Conservation (phyloP, 306 rosid genomes). For the Luffa aegyptiaca region DNA sequence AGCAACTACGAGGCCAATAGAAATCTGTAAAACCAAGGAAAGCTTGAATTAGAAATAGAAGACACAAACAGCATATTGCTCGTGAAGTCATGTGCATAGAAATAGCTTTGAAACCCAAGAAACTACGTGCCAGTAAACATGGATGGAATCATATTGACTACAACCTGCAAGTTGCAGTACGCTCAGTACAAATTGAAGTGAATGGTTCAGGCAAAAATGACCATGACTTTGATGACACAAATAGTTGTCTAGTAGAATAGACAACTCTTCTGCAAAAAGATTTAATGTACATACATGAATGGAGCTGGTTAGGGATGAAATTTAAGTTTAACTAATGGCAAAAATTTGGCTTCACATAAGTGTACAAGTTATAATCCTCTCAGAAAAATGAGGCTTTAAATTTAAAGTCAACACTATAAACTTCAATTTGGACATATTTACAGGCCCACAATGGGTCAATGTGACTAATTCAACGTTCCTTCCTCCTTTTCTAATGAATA, state of each 20-base stretch:
- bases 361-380: not conserved
- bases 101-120: not conserved
- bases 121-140: not conserved
- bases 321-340: not conserved
- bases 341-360: not conserved
- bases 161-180: not conserved
- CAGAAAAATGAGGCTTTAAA: not conserved
- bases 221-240: not conserved
- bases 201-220: not conserved
- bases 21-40: slow-evolving; percentile 40
- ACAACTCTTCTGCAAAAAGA: not conserved
- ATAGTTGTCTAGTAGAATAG: not conserved
- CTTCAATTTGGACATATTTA: not conserved
- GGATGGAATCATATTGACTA: not conserved
- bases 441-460: not conserved
- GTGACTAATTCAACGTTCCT: not conserved
- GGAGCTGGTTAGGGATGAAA: not conserved
- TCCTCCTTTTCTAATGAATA: not conserved
- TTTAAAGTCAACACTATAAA: not conserved
- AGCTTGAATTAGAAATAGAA: slow-evolving; percentile 4
- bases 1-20: slow-evolving; percentile 85
- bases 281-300: no score
- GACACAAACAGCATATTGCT: not conserved
- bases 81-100: not conserved
- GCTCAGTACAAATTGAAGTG: not conserved